phyloP scores from a whole-genome alignment of 2,329 filamentous ascomycete genomes.

The Tolypocladium ovalisporum region DNA sequence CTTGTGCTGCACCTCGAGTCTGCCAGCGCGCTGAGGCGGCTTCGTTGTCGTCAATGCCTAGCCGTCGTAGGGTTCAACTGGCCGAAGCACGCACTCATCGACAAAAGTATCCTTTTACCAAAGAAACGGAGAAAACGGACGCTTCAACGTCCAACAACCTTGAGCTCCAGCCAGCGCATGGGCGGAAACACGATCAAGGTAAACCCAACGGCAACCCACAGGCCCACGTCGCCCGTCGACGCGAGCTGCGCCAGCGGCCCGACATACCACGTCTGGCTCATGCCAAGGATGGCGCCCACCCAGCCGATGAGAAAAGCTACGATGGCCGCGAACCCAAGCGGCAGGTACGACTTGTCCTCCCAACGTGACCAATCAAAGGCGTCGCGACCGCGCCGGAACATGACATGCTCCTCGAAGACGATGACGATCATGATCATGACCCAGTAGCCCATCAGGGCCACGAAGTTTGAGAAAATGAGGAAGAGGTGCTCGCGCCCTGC shows the following conservation, averaged over 20 bases:
- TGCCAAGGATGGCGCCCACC: conserved; percentile 43
- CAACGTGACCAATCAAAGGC: conserved; percentile 31
- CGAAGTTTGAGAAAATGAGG: conserved; percentile 40
- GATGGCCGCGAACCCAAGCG: conserved; percentile 32
- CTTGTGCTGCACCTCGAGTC: too few species aligned
- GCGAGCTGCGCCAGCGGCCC: conserved; percentile 47
- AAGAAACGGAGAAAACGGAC: background rate
- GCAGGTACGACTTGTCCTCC: conserved; percentile 33
- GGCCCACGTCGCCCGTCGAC: conserved; percentile 33
- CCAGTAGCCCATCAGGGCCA: conserved; percentile 45
- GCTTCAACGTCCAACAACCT: conserved; percentile 11
- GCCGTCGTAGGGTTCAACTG: too few species aligned
- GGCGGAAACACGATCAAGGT: conserved; percentile 32
- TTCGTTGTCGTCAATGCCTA: background rate
- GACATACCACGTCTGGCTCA: conserved; percentile 47
- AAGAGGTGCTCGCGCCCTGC: conserved; percentile 43
- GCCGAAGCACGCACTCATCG: background rate
- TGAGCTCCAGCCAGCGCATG: conserved; percentile 16
- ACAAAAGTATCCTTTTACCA: background rate
- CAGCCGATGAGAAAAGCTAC: conserved; percentile 32
- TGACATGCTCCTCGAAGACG: conserved; percentile 30
- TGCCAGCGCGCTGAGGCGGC: too few species aligned
- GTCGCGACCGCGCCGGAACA: conserved; percentile 28
- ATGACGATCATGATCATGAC: conserved; percentile 40
- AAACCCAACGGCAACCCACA: conserved; percentile 54